Conservation (phyloP, 306 rosid genomes). For the Cercis canadensis region DNA sequence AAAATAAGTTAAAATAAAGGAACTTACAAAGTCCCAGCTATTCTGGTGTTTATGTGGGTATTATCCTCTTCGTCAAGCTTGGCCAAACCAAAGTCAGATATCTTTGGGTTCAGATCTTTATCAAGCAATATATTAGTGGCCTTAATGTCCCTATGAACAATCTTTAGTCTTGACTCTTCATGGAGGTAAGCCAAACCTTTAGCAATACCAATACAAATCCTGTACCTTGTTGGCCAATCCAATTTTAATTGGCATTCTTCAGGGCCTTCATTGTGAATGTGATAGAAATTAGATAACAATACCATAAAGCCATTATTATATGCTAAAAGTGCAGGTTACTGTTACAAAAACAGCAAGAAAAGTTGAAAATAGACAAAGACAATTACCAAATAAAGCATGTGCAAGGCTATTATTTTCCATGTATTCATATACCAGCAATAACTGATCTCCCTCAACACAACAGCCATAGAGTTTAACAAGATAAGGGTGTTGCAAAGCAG, state of each 20-base stretch:
- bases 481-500: slow-evolving; percentile 62
- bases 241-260: slow-evolving; percentile 35
- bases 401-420: slow-evolving; percentile 69
- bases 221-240: slow-evolving; percentile 68
- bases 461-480: slow-evolving; percentile 71
- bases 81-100: slow-evolving; percentile 28
- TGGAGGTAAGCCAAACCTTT: slow-evolving; percentile 79
- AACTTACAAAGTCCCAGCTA: slow-evolving; percentile 68
- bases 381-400: slow-evolving; percentile 59
- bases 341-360: not conserved
- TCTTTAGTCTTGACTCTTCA: slow-evolving; percentile 73
- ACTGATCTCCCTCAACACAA: slow-evolving; percentile 61
- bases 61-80: slow-evolving; percentile 69
- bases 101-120: slow-evolving; percentile 59
- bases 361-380: not conserved
- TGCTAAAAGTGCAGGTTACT: not conserved
- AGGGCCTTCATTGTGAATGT: slow-evolving; percentile 34
- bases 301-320: not conserved
- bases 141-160: slow-evolving; percentile 78
- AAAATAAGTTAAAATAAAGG: too few relatives aligned
- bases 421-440: slow-evolving; percentile 60
- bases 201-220: slow-evolving; percentile 66
- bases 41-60: slow-evolving; percentile 71
- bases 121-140: slow-evolving; percentile 70
- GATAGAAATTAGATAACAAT: slow-evolving; percentile 4